These are phyloP conservation scores for Didymella exigua DNA, from an alignment of 2,329 filamentous ascomycete genomes.

Conservation along the genomic window DNA sequence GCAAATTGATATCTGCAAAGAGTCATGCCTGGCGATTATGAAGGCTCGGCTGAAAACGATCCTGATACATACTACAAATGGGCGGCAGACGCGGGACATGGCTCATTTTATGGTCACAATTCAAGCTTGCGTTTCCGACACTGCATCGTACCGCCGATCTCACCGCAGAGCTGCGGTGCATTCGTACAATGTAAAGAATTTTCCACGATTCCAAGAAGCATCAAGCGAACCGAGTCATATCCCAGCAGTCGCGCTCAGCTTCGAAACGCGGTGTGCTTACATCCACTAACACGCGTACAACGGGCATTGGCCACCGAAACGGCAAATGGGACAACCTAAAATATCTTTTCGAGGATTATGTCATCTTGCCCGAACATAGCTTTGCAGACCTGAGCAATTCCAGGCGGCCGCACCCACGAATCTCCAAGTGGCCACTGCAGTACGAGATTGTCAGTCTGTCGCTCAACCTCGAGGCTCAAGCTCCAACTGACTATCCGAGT, in stretches of 20 bases:
- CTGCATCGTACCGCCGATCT: neutral
- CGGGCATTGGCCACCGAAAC: constrained; percentile 21
- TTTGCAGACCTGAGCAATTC: neutral
- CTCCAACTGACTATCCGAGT: no score
- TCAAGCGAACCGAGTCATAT: neutral
- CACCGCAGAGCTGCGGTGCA: constrained; percentile 6
- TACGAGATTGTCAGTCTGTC: no score
- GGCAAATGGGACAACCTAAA: constrained; percentile 22
- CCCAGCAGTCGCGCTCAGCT: constrained; percentile 1
- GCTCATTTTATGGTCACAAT: neutral
- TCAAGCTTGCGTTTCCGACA: neutral
- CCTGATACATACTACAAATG: neutral
- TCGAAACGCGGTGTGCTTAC: constrained; percentile 21
- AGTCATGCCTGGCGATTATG: neutral
- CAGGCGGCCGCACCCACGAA: neutral
- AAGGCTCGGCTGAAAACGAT: neutral
- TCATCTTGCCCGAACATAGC: constrained; percentile 10
- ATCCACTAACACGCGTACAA: constrained; percentile 18
- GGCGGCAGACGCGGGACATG: neutral
- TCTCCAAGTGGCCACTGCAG: neutral
- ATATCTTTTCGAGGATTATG: constrained; percentile 5
- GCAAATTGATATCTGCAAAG: neutral
- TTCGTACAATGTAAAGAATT: neutral
- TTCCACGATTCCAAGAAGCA: neutral
- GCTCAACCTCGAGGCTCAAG: no score